phyloP scores from a whole-genome alignment of 176 grass and related monocot genomes.

The Musa schizocarpa region DNA sequence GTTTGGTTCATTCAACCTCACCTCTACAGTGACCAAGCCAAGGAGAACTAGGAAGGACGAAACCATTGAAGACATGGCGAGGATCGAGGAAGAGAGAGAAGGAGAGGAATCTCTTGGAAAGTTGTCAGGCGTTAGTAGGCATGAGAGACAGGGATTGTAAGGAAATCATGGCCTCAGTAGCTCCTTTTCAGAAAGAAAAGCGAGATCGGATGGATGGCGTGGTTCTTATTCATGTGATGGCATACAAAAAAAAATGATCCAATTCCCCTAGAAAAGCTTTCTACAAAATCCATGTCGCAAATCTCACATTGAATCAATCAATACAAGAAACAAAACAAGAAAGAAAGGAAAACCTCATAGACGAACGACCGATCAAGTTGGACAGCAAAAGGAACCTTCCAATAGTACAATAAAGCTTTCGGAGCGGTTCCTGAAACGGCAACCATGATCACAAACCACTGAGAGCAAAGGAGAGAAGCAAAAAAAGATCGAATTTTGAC shows the following conservation, averaged over 20 bases:
- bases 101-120: constrained; percentile 8
- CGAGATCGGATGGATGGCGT: constrained; percentile 8
- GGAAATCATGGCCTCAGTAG: constrained; percentile 5
- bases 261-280: constrained; percentile 3
- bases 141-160: constrained; percentile 14
- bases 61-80: not conserved
- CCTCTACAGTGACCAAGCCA: not conserved
- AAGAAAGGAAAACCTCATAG: too few relatives aligned
- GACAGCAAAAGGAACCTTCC: not conserved
- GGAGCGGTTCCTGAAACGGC: not conserved
- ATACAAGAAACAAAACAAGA: not conserved
- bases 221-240: constrained; percentile 10
- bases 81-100: not conserved
- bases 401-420: not conserved
- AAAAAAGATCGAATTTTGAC: not conserved
- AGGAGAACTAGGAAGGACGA: not conserved
- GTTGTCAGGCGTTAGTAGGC: constrained; percentile 10
- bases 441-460: not conserved
- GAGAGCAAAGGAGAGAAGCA: not conserved
- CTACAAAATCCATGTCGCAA: not conserved
- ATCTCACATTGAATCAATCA: constrained; percentile 9
- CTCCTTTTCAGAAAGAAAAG: constrained; percentile 9
- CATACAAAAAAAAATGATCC: constrained; percentile 4
- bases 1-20: not conserved
- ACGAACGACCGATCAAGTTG: not conserved